These are phyloP conservation scores for Rosa hybrid DNA, from an alignment of 331 rosid species.

Conservation along the genomic window DNA sequence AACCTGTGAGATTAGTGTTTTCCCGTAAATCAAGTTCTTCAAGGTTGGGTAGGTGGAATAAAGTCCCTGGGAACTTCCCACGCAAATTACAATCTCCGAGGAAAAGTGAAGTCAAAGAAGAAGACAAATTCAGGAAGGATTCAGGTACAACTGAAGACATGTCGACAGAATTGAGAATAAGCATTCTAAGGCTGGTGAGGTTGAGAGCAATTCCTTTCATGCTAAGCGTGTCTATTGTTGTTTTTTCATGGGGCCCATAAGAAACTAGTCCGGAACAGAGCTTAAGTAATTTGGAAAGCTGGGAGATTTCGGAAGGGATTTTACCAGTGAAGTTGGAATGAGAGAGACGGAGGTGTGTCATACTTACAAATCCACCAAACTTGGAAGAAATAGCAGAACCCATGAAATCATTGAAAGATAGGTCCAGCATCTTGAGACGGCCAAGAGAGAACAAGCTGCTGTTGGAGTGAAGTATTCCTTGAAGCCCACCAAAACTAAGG, in stretches of 20 bases:
- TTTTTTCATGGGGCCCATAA: background rate
- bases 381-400: background rate
- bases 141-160: background rate
- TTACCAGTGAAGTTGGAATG: background rate
- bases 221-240: background rate
- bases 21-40: fast-evolving
- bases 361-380: conserved; percentile 12
- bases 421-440: conserved; percentile 5
- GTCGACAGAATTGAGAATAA: background rate
- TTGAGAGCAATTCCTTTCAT: conserved; percentile 14
- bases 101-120: conserved; percentile 26
- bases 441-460: conserved; percentile 28
- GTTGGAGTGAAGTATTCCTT: conserved; percentile 11
- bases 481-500: conserved; percentile 5
- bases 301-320: conserved; percentile 9
- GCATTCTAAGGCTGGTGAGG: conserved; percentile 4
- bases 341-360: conserved; percentile 7
- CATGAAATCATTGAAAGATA: background rate
- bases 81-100: fast-evolving
- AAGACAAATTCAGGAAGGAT: conserved; percentile 24
- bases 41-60: background rate
- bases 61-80: background rate
- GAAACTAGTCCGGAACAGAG: background rate
- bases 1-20: background rate
- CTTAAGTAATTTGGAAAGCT: background rate